A percentile compares a stretch with the other conserved stretches of the same genome.
phyloP scores from a whole-genome alignment of 805 yeast genomes.

The Yamadazyma ubonensis region DNA sequence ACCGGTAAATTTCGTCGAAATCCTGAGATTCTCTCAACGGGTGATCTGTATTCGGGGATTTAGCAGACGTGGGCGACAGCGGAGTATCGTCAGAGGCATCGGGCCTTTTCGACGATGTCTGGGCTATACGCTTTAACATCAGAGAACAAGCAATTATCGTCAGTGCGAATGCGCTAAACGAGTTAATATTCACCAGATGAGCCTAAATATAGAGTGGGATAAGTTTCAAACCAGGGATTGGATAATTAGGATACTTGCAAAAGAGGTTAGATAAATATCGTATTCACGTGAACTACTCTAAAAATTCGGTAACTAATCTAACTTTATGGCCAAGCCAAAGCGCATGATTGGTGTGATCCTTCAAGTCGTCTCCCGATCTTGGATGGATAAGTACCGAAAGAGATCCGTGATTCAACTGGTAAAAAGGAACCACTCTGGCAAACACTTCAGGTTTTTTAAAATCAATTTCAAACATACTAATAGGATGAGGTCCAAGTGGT shows the following conservation, averaged over 20 bases:
- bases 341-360: constrained; percentile 55
- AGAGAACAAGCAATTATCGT: background rate
- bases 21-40: constrained; percentile 17
- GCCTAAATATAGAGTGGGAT: constrained; percentile 1
- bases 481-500: constrained; percentile 60
- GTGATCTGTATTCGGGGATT: background rate
- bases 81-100: background rate
- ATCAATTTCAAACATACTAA: constrained; percentile 59
- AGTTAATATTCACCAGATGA: background rate
- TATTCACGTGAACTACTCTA: background rate
- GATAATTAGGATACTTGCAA: background rate
- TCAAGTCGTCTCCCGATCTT: constrained; percentile 34
- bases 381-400: constrained; percentile 59
- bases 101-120: constrained; percentile 1
- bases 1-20: constrained; percentile 16
- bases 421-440: constrained; percentile 46
- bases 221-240: no score
- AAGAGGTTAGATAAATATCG: no score
- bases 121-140: constrained; percentile 1
- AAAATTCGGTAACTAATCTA: constrained; percentile 21
- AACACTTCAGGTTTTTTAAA: constrained; percentile 47
- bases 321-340: constrained; percentile 55
- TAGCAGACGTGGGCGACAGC: background rate
- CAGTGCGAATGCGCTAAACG: constrained; percentile 1
- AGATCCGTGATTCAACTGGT: constrained; percentile 51